Conservation (phyloP, 2,329 filamentous ascomycete genomes). For the Fusarium pseudonygamai region DNA sequence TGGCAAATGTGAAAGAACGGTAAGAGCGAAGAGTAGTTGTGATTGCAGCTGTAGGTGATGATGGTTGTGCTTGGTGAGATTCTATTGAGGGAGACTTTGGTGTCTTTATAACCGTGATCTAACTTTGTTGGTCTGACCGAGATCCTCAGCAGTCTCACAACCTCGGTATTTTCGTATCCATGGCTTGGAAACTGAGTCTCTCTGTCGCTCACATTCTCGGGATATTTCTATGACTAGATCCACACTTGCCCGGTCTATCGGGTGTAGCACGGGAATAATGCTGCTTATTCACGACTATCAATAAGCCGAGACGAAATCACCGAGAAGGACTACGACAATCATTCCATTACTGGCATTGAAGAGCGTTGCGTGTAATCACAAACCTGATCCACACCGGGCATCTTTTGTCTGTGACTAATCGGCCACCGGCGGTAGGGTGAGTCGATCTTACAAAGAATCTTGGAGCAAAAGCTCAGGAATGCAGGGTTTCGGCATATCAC, state of each 20-base stretch:
- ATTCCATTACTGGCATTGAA: accelerated
- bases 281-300: accelerated
- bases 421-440: not conserved
- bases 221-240: accelerated
- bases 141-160: accelerated
- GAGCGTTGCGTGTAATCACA: accelerated
- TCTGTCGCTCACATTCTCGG: accelerated
- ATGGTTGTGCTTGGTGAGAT: not conserved
- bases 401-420: accelerated
- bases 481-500: accelerated
- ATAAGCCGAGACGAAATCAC: not conserved
- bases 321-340: not conserved
- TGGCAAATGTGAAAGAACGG: accelerated
- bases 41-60: accelerated
- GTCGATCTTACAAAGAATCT: accelerated
- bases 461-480: accelerated
- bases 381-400: accelerated
- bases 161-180: not conserved
- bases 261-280: not conserved
- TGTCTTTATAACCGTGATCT: not conserved
- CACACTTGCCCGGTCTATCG: not conserved
- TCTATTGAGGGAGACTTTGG: accelerated
- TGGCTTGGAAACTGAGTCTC: accelerated
- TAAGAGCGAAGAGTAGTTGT: no score
- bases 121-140: accelerated